A percentile compares a stretch with the other conserved stretches of the same genome.
These are phyloP conservation scores for Calocera cornea DNA, from an alignment of 768 basidiomycete genomes.

Conservation along the genomic window DNA sequence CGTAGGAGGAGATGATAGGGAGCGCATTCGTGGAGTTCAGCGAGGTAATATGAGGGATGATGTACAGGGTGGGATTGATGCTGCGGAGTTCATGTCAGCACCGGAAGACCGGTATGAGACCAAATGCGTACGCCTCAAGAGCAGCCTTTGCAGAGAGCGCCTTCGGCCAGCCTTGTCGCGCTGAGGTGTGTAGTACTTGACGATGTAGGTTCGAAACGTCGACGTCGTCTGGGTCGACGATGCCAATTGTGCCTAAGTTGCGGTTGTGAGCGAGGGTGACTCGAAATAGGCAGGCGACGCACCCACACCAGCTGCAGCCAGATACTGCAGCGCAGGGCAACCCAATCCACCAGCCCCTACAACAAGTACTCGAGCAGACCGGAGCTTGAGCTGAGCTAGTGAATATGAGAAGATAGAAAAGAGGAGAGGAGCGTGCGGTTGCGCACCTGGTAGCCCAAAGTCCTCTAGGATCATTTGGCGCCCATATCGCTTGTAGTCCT, in stretches of 20 bases:
- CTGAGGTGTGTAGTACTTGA: constrained; percentile 75
- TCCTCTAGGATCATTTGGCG: constrained; percentile 90
- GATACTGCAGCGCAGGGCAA: constrained; percentile 88
- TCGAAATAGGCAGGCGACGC: constrained; percentile 18
- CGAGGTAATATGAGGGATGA: constrained; percentile 42
- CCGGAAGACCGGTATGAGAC: not conserved
- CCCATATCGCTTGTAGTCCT: constrained; percentile 85
- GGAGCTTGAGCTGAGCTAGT: constrained; percentile 72
- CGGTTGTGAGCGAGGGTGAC: not conserved
- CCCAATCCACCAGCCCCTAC: constrained; percentile 94
- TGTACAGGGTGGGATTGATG: constrained; percentile 53
- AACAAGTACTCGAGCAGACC: constrained; percentile 61
- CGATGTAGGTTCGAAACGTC: constrained; percentile 83
- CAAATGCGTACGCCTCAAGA: constrained; percentile 43
- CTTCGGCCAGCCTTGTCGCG: constrained; percentile 61
- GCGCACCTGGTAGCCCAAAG: constrained; percentile 73
- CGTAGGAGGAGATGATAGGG: constrained; percentile 45
- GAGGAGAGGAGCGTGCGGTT: constrained; percentile 10
- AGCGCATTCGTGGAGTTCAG: constrained; percentile 53
- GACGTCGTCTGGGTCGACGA: constrained; percentile 80
- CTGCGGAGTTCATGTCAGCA: constrained; percentile 30
- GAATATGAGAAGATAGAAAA: not conserved
- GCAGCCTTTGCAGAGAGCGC: constrained; percentile 66
- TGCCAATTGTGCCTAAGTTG: constrained; percentile 68
- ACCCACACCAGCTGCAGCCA: constrained; percentile 88